Evolutionary conservation across 2,329 filamentous ascomycete species (phyloP).

Genomic region (Diaporthe caulivora): DNA sequence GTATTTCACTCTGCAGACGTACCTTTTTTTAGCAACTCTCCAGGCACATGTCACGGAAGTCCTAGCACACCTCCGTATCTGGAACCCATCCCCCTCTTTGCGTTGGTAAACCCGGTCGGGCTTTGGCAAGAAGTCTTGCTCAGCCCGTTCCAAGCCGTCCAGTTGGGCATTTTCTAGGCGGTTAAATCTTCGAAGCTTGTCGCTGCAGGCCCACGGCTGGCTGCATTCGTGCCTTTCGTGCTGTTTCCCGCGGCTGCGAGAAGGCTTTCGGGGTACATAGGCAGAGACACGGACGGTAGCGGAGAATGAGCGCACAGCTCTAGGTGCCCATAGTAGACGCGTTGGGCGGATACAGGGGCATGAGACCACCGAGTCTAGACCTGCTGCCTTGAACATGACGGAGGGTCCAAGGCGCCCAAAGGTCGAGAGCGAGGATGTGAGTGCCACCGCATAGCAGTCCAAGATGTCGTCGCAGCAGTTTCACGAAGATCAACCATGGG

Average conservation of each 20-base stretch:
- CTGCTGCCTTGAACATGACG: neutral
- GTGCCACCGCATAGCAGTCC: neutral
- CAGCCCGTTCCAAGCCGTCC: too few species aligned
- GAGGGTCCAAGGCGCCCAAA: neutral
- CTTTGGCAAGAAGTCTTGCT: too few species aligned
- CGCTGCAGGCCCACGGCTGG: too few species aligned
- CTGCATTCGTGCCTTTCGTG: neutral
- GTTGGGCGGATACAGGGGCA: neutral
- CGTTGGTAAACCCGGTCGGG: too few species aligned
- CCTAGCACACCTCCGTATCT: neutral
- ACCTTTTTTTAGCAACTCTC: neutral
- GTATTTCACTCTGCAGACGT: neutral
- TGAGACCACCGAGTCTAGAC: too few species aligned
- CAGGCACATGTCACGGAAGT: neutral
- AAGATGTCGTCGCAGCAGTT: too few species aligned
- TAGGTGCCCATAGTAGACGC: neutral
- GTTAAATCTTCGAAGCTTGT: too few species aligned
- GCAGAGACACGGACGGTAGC: neutral
- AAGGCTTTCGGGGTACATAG: neutral
- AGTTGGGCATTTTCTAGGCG: too few species aligned
- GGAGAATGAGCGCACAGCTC: neutral
- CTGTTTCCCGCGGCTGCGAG: neutral
- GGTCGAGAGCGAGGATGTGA: neutral
- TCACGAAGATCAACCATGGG: too few species aligned
- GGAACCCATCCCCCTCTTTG: too few species aligned